Evolutionary conservation across 2,329 filamentous ascomycete species (phyloP).

Genomic region (Colletotrichum endophyticum): DNA sequence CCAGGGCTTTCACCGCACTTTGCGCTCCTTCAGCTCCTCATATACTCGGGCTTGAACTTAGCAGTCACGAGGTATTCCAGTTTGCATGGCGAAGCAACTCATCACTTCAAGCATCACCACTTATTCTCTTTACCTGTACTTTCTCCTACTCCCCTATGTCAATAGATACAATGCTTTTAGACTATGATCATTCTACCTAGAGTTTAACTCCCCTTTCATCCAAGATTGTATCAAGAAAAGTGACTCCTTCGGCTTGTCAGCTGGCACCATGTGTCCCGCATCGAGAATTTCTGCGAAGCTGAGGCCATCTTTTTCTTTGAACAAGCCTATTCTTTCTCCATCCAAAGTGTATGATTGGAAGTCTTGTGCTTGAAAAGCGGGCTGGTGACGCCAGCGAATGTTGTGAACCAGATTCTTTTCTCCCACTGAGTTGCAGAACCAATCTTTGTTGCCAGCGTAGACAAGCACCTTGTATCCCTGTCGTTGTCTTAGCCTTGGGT

Average conservation of each 20-base stretch:
- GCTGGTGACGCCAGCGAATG: background rate
- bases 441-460: constrained; percentile 1
- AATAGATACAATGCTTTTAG: background rate
- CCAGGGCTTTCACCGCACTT: background rate
- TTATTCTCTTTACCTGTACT: background rate
- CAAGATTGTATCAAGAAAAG: background rate
- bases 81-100: background rate
- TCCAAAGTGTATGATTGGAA: background rate
- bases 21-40: background rate
- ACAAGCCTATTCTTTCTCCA: background rate
- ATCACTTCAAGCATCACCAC: background rate
- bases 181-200: background rate
- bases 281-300: background rate
- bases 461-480: background rate
- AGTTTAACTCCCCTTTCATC: background rate
- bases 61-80: background rate
- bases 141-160: background rate
- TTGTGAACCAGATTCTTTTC: background rate
- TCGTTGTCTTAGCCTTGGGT: background rate
- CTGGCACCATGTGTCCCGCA: constrained; percentile 1
- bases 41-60: background rate
- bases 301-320: background rate
- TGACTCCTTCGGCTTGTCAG: background rate
- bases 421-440: background rate
- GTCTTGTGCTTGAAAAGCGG: background rate